Conservation (phyloP, 805 yeast species). For the Saccharomycopsis sp. region DNA sequence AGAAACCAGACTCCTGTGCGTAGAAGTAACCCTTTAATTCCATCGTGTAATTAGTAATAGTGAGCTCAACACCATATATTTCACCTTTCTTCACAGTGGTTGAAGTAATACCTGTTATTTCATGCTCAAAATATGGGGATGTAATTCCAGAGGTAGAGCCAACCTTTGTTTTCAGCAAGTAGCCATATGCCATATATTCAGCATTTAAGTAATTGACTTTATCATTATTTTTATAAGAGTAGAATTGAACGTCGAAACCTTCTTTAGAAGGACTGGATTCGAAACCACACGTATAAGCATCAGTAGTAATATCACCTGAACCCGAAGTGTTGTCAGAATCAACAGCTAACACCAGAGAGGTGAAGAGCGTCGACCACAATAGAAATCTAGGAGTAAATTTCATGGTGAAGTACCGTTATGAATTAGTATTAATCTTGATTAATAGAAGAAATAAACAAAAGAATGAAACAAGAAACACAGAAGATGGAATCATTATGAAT, state of each 20-base stretch:
- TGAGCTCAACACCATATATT: constrained; percentile 22
- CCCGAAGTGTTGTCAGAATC: neutral
- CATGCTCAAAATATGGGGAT: neutral
- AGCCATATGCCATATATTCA: constrained; percentile 1
- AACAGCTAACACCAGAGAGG: neutral
- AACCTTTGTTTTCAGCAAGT: neutral
- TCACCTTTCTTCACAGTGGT: neutral
- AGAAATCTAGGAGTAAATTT: neutral
- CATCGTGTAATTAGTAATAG: constrained; percentile 24
- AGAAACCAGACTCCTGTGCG: constrained; percentile 29
- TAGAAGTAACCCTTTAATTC: constrained; percentile 27
- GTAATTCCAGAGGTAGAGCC: constrained; percentile 1
- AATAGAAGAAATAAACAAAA: too few relatives aligned
- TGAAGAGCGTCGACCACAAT: neutral
- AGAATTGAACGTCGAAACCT: constrained; percentile 3
- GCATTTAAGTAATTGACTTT: neutral
- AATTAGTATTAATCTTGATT: too few relatives aligned
- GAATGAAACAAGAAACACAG: too few relatives aligned
- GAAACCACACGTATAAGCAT: constrained; percentile 5
- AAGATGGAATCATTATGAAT: too few relatives aligned
- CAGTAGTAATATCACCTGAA: neutral
- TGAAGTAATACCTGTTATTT: neutral
- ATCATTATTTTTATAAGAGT: neutral
- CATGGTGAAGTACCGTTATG: too few relatives aligned
- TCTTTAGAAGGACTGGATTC: neutral